Percentiles rank a stretch among this genome's conserved stretches.
Conservation (phyloP, 2,329 filamentous ascomycete species). For the Diatrype stigma region DNA sequence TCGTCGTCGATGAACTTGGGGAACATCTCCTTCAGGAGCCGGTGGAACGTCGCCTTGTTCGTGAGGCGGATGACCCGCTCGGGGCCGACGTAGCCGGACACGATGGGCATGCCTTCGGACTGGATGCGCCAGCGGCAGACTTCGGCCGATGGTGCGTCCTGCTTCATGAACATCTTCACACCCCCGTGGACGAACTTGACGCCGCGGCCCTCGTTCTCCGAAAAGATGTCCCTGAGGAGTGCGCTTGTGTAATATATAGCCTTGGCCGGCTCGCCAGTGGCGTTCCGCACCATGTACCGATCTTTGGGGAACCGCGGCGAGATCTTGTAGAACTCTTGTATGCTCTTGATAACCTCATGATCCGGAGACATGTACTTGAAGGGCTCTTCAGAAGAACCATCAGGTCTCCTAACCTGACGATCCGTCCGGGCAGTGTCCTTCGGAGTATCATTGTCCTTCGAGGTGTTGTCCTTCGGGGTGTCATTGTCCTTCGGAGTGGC, state of each 20-base stretch:
- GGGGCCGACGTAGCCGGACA: slow-evolving; percentile 84
- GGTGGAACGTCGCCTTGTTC: slow-evolving; percentile 74
- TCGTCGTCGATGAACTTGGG: slow-evolving; percentile 74
- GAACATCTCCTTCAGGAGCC: slow-evolving; percentile 93
- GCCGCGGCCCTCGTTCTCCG: slow-evolving; percentile 81
- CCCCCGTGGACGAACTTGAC: slow-evolving; percentile 96
- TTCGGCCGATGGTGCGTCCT: slow-evolving; percentile 81
- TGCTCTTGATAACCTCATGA: slow-evolving; percentile 71
- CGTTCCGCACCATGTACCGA: slow-evolving; percentile 95
- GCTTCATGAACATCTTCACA: slow-evolving; percentile 99
- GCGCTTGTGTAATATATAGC: slow-evolving; percentile 94
- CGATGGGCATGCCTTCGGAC: slow-evolving; percentile 84
- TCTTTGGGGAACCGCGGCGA: slow-evolving; percentile 81
- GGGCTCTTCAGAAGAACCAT: slow-evolving; percentile 72
- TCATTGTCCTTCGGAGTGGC: slow-evolving; percentile 8
- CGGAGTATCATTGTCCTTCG: slow-evolving; percentile 7
- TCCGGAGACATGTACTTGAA: slow-evolving; percentile 82
- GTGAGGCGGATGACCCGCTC: slow-evolving; percentile 70
- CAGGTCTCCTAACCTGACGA: slow-evolving; percentile 37
- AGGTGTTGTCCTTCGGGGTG: too few species aligned
- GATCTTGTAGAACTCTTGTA: slow-evolving; percentile 81
- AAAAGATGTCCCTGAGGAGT: slow-evolving; percentile 79
- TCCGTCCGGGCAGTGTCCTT: slow-evolving; percentile 26
- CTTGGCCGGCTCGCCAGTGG: slow-evolving; percentile 79
- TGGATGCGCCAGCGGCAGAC: slow-evolving; percentile 95